Conservation (phyloP, 441 rosid genomes). For the Euphorbia corollata region DNA sequence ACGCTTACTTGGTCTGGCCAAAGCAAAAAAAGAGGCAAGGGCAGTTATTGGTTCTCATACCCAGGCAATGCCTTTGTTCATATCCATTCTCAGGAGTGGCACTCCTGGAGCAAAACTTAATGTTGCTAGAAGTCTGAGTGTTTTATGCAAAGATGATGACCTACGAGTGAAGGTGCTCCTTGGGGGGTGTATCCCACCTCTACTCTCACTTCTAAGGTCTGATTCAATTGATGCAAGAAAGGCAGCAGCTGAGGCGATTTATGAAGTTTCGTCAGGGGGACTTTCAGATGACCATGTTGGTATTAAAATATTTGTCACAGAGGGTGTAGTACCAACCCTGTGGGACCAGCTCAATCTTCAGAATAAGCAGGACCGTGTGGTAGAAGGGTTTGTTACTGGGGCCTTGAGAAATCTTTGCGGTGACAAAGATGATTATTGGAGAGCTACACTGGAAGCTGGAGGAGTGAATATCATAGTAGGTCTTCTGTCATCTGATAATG, state of each 20-base stretch:
- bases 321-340: slow-evolving; percentile 69
- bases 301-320: slow-evolving; percentile 74
- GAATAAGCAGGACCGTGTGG: slow-evolving; percentile 58
- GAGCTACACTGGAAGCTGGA: slow-evolving; percentile 59
- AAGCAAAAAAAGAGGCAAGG: slow-evolving; percentile 68
- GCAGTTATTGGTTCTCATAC: slow-evolving; percentile 56
- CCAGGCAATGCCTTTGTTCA: slow-evolving; percentile 83
- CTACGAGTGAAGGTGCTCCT: slow-evolving; percentile 70
- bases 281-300: slow-evolving; percentile 75
- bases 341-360: slow-evolving; percentile 68
- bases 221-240: slow-evolving; percentile 59
- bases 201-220: slow-evolving; percentile 73
- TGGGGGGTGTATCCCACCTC: slow-evolving; percentile 88
- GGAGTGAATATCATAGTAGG: slow-evolving; percentile 66
- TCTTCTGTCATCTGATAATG: slow-evolving; percentile 71
- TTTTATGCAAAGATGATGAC: slow-evolving; percentile 68
- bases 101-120: slow-evolving; percentile 59
- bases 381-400: slow-evolving; percentile 73
- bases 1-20: slow-evolving; percentile 63
- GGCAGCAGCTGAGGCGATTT: slow-evolving; percentile 78
- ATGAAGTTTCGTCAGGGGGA: slow-evolving; percentile 73
- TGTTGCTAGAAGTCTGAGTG: slow-evolving; percentile 58
- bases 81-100: slow-evolving; percentile 71
- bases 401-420: slow-evolving; percentile 84
- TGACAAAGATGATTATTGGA: slow-evolving; percentile 70